Conservation (phyloP, 2,329 filamentous ascomycete species). For the Fusarium albosuccineum region DNA sequence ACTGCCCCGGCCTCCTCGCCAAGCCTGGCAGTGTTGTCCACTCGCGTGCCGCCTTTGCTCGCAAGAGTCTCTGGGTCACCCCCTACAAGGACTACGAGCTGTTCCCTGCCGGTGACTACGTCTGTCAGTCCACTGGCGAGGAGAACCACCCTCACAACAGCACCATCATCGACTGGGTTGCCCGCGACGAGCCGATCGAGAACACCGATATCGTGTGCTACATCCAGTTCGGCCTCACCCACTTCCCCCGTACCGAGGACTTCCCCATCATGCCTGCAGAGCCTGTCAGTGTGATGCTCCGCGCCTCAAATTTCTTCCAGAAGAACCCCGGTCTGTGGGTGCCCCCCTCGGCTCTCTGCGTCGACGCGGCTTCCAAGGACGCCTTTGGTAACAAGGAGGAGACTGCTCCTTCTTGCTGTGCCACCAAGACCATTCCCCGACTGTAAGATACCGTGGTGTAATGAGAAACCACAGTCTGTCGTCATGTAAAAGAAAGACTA, state of each 20-base stretch:
- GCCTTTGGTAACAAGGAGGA: slow-evolving; percentile 39
- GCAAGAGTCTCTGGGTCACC: slow-evolving; percentile 53
- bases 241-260: slow-evolving; percentile 91
- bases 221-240: slow-evolving; percentile 93
- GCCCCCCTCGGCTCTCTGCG: slow-evolving; percentile 64
- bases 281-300: slow-evolving; percentile 83
- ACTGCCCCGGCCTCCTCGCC: slow-evolving; percentile 83
- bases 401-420: slow-evolving; percentile 38
- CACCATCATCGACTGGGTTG: slow-evolving; percentile 84
- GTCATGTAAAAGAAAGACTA: slow-evolving; percentile 13
- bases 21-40: slow-evolving; percentile 86
- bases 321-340: slow-evolving; percentile 86
- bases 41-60: slow-evolving; percentile 88
- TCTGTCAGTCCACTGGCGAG: slow-evolving; percentile 87
- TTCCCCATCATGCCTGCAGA: slow-evolving; percentile 93
- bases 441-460: slow-evolving; percentile 12
- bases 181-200: slow-evolving; percentile 76
- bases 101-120: slow-evolving; percentile 87
- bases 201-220: slow-evolving; percentile 91
- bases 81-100: slow-evolving; percentile 83
- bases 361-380: slow-evolving; percentile 39
- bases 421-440: slow-evolving; percentile 27
- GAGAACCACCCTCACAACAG: slow-evolving; percentile 66
- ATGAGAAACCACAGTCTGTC: slow-evolving; percentile 1
- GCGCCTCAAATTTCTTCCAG: slow-evolving; percentile 86